Conservation (phyloP, 331 rosid genomes). For the Quercus lobata region DNA sequence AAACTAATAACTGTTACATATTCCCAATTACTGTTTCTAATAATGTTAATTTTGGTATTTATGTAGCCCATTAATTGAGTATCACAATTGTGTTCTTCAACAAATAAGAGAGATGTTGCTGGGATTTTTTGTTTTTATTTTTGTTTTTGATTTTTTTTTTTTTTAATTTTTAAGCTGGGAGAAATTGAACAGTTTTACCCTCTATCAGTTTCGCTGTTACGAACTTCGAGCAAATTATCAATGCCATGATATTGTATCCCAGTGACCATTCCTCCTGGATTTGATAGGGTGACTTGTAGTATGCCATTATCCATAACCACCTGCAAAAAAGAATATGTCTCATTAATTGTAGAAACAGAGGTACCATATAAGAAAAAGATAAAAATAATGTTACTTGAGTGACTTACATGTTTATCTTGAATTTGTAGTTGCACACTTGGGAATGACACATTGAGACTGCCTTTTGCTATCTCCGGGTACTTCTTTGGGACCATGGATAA, state of each 20-base stretch:
- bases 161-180: too few species aligned
- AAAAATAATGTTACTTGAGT: conserved; percentile 10
- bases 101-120: background rate
- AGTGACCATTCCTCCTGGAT: conserved; percentile 70
- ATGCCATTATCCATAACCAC: conserved; percentile 85
- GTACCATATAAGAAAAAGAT: too few species aligned
- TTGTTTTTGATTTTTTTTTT: too few species aligned
- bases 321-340: conserved; percentile 21
- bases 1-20: too few species aligned
- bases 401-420: conserved; percentile 60
- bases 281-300: conserved; percentile 61
- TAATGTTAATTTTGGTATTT: too few species aligned
- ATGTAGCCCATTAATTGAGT: background rate
- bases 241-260: conserved; percentile 64
- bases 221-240: conserved; percentile 77
- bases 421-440: conserved; percentile 58
- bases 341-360: background rate
- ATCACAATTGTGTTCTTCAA: background rate
- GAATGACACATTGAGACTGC: conserved; percentile 26
- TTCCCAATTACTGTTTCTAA: too few species aligned
- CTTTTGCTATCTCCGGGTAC: conserved; percentile 1
- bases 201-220: conserved; percentile 44
- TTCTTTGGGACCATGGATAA: background rate
- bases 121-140: too few species aligned
- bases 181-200: conserved; percentile 37